Evolutionary conservation across 31 red algal genomes (phyloP), one percentile per base, ranked within the genome.

Genomic region (Asparagopsis taxiformis): DNA sequence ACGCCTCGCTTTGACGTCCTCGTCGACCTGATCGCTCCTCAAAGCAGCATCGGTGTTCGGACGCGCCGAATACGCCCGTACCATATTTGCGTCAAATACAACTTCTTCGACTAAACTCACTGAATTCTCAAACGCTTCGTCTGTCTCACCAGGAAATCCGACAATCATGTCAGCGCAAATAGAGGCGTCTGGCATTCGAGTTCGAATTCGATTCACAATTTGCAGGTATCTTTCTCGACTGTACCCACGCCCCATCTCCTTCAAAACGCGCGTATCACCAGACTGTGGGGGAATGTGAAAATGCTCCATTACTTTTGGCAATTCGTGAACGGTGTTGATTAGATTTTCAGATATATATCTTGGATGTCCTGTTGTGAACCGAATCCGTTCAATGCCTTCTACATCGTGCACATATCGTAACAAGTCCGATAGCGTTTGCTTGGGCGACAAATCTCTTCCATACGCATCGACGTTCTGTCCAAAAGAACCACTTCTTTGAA

Each of bases 401-500:
- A 80, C 83, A 68, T 86, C 88, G 54, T 69, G 62, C 23, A 97
- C 64, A 28, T 65, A 80, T 36, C 68, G 25, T 22, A 97, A 62
- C 11, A 97, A 54, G 50, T 92, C 82, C 32, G 94, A 70, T 13
- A 97, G 89, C n/a, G 61, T 88, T 13, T 35, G 54, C 29, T 74
- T 79, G 9, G 88, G 88, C 0, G 35, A 62, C 57, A 82, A 37
- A 35, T 97, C 82, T 51, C 88, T 66, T 24, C 94, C 88, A 15
- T 92, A 92, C 16, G 88, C 94, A 53, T 92, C 88, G 4, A 92
- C 85, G 28, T 97, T 97, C 62, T 97, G 94, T 13, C 94, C 88
- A 13, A 97, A 32, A 97, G 51, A 26, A 83, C 74, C 15, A 97
- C 82, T 57, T 97, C 88, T 10, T 64, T 59, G 22, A 75, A 73